Evolutionary conservation across 2,329 filamentous ascomycete genomes (phyloP), one percentile per base, ranked within the genome.

Genomic region (Laburnicola sp.): DNA sequence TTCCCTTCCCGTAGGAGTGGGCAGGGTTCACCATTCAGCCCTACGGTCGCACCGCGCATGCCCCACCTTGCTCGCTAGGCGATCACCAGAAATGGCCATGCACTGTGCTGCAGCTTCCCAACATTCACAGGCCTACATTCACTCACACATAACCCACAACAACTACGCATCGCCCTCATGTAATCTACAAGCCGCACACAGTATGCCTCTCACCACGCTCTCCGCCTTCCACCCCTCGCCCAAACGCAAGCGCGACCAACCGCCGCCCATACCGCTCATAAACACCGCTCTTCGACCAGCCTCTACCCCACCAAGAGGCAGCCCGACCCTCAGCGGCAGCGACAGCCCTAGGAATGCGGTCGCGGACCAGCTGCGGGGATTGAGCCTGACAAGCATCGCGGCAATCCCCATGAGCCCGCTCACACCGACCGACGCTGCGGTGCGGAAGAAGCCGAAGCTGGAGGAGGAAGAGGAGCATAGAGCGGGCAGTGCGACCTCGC

Each of bases 211-310:
- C 46, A 69, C 65, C 45, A 64, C 67, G 50, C 60, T 70, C 45
- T 65, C 56, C 21, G 51, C 58, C 39, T 42, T 63, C 50, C 54
- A 69, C 46, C 66, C 69, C 21, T 72, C 69, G 31, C 70, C 70
- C n/a, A 72, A 72, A 60, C 69, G 69, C 50, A 73, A 73, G 62
- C 69, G 70, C 53, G 67, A 71, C 40, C 64, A 65, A 30, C 56
- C 60, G 32, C 62, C 66, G 52, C 60, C 57, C 32, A 47, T 64
- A 32, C 65, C 68, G 10, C 57, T 68, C 34, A 61, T 70, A 32
- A 71, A 70, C 61, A 71, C 69, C 11, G 59, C 69, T 8, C 59
- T 68, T 25, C 66, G 64, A 25, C 48, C 60, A 7, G 52, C 61
- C 36, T 51, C 60, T 23, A 59, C 65, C 49, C 62, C 67, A 47